Base-by-base conservation (phyloP, 2,329 filamentous ascomycete genomes). In the Dactylella cylindrospora region DNA sequence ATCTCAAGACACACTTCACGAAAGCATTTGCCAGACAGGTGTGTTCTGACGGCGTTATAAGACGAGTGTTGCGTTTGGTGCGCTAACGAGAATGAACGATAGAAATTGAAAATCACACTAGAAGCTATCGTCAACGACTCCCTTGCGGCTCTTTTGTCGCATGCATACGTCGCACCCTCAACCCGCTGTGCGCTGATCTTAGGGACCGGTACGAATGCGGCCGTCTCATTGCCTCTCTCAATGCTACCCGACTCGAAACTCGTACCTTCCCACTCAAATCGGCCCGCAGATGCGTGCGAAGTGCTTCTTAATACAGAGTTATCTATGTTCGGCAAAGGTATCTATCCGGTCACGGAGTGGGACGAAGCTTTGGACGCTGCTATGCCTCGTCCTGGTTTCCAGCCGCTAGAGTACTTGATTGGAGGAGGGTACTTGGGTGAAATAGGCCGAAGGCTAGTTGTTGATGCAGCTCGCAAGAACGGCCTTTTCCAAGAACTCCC, bases 281-380 rank as follows among this genome's bases (percentile, higher is more conserved):
- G 31, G 3, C 59, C 47, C 19, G 3, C 26, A 1, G 33, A 20
- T 19, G 55, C 41, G 7, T 38, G 15, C 22, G 80, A 84, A 66
- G 81, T 85, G 53, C 80, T 85, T 60, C 78, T 85, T 66, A 85
- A 85, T 70, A 84, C 82, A 0, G 83, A 85, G 70, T 71, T 85
- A 26, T 79, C 82, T 66, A 85, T 85, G 82, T 84, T 84, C 68
- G 83, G 83, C 10, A 73, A 76, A 44, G 78, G 74, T 53, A 76
- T 83, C 41, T 72, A 85, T 20, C 81, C 82, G 5, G 67, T 80
- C 50, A 85, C 82, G 2, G 76, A 76, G 65, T 86, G 83, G 82
- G 83, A 86, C 65, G 70, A 72, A 13, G 69, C 73, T 3, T 72
- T 86, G 10, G 78, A 78, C 38, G 74, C 74, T 1, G 74, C 71